These are phyloP conservation scores for Castanospermum australe DNA, from an alignment of 306 rosid species.

Conservation along the genomic window DNA sequence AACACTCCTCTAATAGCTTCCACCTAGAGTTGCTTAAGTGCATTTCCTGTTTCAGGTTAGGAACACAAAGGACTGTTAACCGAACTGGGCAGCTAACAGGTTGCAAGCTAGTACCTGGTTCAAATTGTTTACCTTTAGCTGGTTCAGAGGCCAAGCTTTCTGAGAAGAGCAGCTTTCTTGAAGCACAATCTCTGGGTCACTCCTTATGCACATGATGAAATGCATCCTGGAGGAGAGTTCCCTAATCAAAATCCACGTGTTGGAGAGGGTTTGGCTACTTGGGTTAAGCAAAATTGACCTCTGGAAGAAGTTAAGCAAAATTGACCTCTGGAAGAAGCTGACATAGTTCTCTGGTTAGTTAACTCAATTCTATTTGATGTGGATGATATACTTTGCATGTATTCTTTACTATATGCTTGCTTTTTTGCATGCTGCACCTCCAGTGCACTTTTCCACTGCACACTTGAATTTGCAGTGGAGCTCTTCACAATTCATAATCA, in stretches of 20 bases:
- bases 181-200: constrained; percentile 91
- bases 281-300: constrained; percentile 72
- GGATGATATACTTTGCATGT: background rate
- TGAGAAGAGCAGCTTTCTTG: constrained; percentile 79
- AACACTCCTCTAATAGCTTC: background rate
- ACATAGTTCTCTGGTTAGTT: constrained; percentile 77
- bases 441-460: background rate
- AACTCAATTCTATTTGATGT: background rate
- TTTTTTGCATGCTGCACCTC: background rate
- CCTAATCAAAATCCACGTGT: constrained; percentile 82
- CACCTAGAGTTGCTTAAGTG: background rate
- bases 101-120: constrained; percentile 77
- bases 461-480: background rate
- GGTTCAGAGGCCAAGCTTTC: constrained; percentile 82
- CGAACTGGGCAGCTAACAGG: constrained; percentile 81
- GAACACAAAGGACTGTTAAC: constrained; percentile 76
- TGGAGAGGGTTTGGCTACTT: constrained; percentile 81
- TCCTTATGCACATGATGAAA: constrained; percentile 53
- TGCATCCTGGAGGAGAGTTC: constrained; percentile 86
- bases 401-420: background rate
- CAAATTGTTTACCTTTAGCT: constrained; percentile 81
- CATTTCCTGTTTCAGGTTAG: constrained; percentile 51
- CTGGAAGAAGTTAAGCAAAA: constrained; percentile 74
- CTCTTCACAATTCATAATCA: too few species aligned
- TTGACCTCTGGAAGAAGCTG: constrained; percentile 77